Base-by-base conservation (phyloP, 164 flowering plant genomes). In the Protea cynaroides region DNA sequence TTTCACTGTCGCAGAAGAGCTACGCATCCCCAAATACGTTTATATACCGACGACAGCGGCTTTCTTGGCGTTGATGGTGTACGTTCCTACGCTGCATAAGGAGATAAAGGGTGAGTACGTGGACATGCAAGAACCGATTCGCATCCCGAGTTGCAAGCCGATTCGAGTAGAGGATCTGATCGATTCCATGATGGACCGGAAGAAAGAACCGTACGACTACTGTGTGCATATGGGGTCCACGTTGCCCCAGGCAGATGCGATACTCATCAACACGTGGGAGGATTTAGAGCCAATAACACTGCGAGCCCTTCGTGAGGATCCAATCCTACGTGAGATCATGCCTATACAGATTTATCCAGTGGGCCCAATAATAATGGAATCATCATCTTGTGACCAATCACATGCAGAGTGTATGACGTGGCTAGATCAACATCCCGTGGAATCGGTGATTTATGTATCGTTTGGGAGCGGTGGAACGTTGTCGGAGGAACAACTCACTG, bases 81-180 rank as follows among this genome's bases (percentile, higher is more conserved):
- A 78, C 71, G 9, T 56, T 7, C 83, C 78, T 0, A 56, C 59
- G 2, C 61, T 77, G 1, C 76, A 74, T n/a, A 53, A 63, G 40
- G 64, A 60, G 55, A 56, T 63, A 0, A 56, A 59, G 3, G 76
- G 69, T 1, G 70, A 77, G 59, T 70, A 64, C 57, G 62, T 71
- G 5, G 65, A 76, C 18, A 69, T 50, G 17, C 25, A 52, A 1
- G 74, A 75, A 13, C 71, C 67, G 8, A 10, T 80, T 4, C 25
- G 9, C 7, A 38, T 84, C 36, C 82, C 85, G 10, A 84, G 89
- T 40, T 79, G 84, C 60, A 70, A 52, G 36, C 73, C 77, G 69
- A 64, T 81, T 7, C 71, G 65, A 21, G 25, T 63, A 11, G 73
- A 70, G 22, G 84, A 78, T 38, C 62, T 74, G 0, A 36, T 67